Evolutionary conservation across 2,329 filamentous ascomycete genomes (phyloP), one percentile per base, ranked within the genome.

Genomic region (Neurospora sp.): DNA sequence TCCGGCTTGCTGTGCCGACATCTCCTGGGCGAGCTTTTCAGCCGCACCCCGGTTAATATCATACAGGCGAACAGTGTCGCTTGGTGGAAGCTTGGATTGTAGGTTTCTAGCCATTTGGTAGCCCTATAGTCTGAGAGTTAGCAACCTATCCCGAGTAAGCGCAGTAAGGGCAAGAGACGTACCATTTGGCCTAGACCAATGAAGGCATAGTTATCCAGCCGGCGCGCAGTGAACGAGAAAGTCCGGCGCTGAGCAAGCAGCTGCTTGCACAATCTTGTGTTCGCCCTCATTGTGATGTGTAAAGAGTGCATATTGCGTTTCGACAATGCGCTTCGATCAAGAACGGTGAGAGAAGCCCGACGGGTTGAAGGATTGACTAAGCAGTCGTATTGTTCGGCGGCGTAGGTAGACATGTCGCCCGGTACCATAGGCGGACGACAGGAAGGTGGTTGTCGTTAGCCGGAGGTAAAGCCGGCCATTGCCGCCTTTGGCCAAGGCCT

Each of bases 81-180:
- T 79, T 0, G 85, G 79, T 37, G 80, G 76, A 40, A 88, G 81
- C 77, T 87, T 88, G 39, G 84, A 81, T 77, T 87, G 86, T 4
- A 89, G 82, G 76, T 88, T 89, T 79, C 83, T 85, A 72, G 86
- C 87, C 87, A 89, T 88, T 80, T 87, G 86, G 74, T 85, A 88
- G 57, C 87, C 87, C 86, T 88, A 67, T 67, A 4, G 33, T 39
- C 10, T 33, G 17, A 68, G 40, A 3, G 33, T 69, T 28, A 38
- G 33, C 71, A 71, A 72, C 69, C 68, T 65, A 69, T 6, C n/a
- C 57, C n/a, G 10, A 41, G 46, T 46, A 66, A 28, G 10, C 37
- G 15, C 41, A 36, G 4, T 52, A 23, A 52, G n/a, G n/a, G 6
- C n/a, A 69, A n/a, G 8, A 23, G 10, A 75, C 82, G 38, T 79